These are phyloP conservation scores for Evernia prunastri DNA, from an alignment of 495 filamentous ascomycete species.

Conservation along the genomic window DNA sequence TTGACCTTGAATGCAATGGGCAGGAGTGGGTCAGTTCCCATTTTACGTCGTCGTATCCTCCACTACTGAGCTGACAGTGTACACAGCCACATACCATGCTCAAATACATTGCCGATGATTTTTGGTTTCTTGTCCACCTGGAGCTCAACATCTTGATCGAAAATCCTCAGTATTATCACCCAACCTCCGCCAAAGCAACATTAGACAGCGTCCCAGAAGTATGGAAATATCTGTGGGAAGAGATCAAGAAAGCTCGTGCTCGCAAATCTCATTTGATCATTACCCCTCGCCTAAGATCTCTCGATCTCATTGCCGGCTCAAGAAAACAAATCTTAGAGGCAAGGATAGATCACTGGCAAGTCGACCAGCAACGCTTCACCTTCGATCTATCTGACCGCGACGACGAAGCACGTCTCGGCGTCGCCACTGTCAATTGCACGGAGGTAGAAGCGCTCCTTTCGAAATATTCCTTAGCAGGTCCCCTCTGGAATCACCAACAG, in stretches of 20 bases:
- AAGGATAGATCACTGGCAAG: not conserved
- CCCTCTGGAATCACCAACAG: not conserved
- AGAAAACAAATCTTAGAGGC: not conserved
- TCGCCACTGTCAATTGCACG: not conserved
- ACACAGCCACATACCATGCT: not conserved
- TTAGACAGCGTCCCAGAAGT: not conserved
- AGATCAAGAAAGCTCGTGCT: not conserved
- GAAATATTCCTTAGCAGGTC: not conserved
- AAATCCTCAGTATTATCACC: not conserved
- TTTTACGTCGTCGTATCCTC: not conserved
- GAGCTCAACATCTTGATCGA: not conserved
- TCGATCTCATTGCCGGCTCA: slow-evolving; percentile 3
- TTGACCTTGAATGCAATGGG: not conserved
- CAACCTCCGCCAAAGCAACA: not conserved
- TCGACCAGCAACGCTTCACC: not conserved
- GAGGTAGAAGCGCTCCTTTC: not conserved
- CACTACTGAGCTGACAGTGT: not conserved
- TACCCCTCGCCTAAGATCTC: not conserved
- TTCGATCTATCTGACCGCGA: not conserved
- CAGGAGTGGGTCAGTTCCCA: not conserved
- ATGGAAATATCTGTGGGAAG: not conserved
- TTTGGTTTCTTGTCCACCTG: not conserved
- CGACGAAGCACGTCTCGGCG: not conserved
- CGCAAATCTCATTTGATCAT: not conserved
- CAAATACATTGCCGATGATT: not conserved